Evolutionary conservation across 2,329 filamentous ascomycete species (phyloP), one percentile per base, ranked within the genome.

Genomic region (Magnaporthales sp.): DNA sequence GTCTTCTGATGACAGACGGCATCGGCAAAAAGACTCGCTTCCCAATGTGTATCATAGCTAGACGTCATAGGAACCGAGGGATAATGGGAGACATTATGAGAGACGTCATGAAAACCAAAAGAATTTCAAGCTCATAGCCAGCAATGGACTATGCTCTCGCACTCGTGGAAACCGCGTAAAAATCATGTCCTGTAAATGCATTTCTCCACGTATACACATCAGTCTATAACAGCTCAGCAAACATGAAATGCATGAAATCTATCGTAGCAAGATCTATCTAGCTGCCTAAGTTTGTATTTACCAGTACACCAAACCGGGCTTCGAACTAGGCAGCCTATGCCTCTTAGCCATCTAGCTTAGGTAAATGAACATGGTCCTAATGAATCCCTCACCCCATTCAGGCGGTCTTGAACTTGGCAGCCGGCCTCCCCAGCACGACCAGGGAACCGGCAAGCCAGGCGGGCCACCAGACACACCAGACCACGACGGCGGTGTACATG

Each of bases 401-500:
- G 26, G 63, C 46, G 9, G 19, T 51, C 27, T 56, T 62, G 27
- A 56, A 38, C 31, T 62, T 32, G 15, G 29, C 66, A 11, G 54
- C 68, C 1, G 71, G 72, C 67, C 68, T 68, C 5, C 83, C 83
- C 66, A 86, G 77, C 61, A 88, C 80, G 27, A 85, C 79, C 6
- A 88, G 76, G 67, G 81, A 80, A 1, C 84, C 91, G 7, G 88
- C 84, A 51, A 95, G 76, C 93, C 93, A 97, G 8, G 92, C 92
- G 0, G 93, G 93, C 90, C 92, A 95, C 93, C 93, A 97, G 60
- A 97, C 88, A 75, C 92, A 91, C 91, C 93, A 97, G n/a, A 97
- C 84, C 11, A 96, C 87, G 22, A 97, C 87, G 68, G 91, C 89
- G 1, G 93, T 96, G 80, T 93, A 96, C 84, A 95, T 87, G 1